These are phyloP conservation scores for Xylaria sp. DNA, from an alignment of 2,329 filamentous ascomycete species.

Conservation along the genomic window DNA sequence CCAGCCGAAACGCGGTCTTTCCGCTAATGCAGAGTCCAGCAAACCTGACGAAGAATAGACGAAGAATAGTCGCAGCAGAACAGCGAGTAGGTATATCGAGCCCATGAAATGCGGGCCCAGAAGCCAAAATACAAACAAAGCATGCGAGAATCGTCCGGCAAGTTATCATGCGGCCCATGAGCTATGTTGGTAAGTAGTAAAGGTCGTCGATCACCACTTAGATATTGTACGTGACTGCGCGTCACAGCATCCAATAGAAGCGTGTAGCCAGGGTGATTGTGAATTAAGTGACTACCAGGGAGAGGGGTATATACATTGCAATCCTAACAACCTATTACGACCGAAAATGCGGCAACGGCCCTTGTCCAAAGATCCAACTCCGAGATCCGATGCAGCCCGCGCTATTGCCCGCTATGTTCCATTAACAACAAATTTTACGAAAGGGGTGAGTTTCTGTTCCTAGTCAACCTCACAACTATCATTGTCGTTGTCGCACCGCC, in stretches of 20 bases:
- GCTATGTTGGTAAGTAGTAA: not conserved
- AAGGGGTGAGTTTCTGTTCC: not conserved
- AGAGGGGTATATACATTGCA: conserved; percentile 27
- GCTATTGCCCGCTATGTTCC: conserved; percentile 12
- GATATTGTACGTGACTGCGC: conserved; percentile 8
- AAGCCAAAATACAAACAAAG: not conserved
- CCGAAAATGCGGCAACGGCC: conserved; percentile 5
- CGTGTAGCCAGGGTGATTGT: not conserved
- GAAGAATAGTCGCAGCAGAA: not conserved
- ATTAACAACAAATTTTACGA: conserved; percentile 26
- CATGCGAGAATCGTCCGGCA: not conserved
- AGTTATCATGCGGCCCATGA: not conserved
- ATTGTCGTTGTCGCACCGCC: conserved; percentile 40
- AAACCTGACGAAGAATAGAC: too few relatives aligned
- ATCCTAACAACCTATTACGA: conserved; percentile 24
- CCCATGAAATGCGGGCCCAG: not conserved
- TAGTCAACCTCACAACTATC: conserved; percentile 53
- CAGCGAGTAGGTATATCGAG: not conserved
- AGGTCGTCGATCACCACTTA: not conserved
- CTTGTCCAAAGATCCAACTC: conserved; percentile 24
- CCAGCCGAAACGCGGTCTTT: too few relatives aligned
- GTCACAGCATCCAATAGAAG: not conserved
- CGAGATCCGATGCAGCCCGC: conserved; percentile 25
- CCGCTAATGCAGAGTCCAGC: too few relatives aligned
- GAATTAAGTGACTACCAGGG: not conserved